Evolutionary conservation across 345 rosid genomes (phyloP), one percentile per base, ranked within the genome.

Genomic region (Carallia brachiata): DNA sequence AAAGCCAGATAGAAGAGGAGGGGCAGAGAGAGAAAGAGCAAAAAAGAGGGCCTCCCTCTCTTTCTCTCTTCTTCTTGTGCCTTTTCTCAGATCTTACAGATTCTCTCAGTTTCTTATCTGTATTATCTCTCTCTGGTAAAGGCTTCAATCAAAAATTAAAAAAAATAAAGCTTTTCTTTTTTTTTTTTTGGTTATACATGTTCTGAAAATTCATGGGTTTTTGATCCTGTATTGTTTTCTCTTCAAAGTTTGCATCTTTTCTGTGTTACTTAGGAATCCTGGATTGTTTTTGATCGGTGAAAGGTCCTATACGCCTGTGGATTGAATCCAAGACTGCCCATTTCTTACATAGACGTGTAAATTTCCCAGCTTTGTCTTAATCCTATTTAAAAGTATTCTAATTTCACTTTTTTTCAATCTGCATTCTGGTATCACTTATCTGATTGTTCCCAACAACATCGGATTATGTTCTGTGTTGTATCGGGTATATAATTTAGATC

Each of bases 11-110:
- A 44, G 12, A 3, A 44, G 50, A 13, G 50, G 50, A 44, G 50
- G 13, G 7, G 68, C 67, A 73, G 65, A 70, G 66, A 60, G 63
- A 78, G 74, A 77, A 23, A 23, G 80, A 74, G 69, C 72, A 69
- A 77, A 63, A 50, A 72, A 68, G 84, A 80, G 89, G 89, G 83
- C 80, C 80, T 81, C 36, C 52, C 86, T 80, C 73, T 75, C 84
- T 82, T 23, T 23, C 88, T 82, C 86, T 80, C 77, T 79, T 79
- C 83, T 79, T 79, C 64, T 76, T 65, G 66, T 74, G 70, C 84
- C 72, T 82, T 78, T 73, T 79, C 78, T 72, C 84, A 63, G 81
- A 82, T 78, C 82, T 78, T 79, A 66, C 78, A 66, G 75, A 66
- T 75, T 80, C 73, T 76, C 63, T 62, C 58, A 36, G 52, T 75